Evolutionary conservation across 306 rosid genomes (phyloP).

Genomic region (Datisca glomerata): DNA sequence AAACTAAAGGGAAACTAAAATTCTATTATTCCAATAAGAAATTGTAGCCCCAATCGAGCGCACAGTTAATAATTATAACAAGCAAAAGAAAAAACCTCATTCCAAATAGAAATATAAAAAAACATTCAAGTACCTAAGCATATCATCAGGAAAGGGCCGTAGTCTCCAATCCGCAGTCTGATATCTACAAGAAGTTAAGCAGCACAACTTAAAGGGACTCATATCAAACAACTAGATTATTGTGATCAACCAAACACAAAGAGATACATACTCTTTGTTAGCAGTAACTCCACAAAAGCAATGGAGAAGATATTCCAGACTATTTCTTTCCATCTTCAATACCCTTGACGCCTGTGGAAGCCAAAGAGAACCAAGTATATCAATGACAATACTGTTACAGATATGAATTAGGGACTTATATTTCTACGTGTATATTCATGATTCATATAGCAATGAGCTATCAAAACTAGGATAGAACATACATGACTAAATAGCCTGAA

Average conservation of each 20-base stretch:
- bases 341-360: slow-evolving; percentile 69
- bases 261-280: slow-evolving; percentile 61
- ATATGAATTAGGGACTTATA: too few relatives aligned
- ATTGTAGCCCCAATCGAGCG: too few relatives aligned
- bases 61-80: too few relatives aligned
- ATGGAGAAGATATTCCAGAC: slow-evolving; percentile 69
- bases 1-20: too few relatives aligned
- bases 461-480: too few relatives aligned
- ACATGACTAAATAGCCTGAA: too few relatives aligned
- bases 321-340: slow-evolving; percentile 76
- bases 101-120: slow-evolving; percentile 4
- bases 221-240: too few relatives aligned
- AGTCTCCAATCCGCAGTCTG: slow-evolving; percentile 96
- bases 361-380: neutral
- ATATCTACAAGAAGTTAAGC: slow-evolving; percentile 48
- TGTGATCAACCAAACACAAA: slow-evolving; percentile 2
- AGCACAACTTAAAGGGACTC: slow-evolving; percentile 12
- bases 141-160: slow-evolving; percentile 85
- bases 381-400: too few relatives aligned
- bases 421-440: too few relatives aligned
- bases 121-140: slow-evolving; percentile 55
- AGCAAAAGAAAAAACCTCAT: neutral
- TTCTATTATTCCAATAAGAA: too few relatives aligned
- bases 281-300: slow-evolving; percentile 72
- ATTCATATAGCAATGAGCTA: too few relatives aligned